Conservation (phyloP, 176 grass and related monocot species). For the Eragrostis nindensis region DNA sequence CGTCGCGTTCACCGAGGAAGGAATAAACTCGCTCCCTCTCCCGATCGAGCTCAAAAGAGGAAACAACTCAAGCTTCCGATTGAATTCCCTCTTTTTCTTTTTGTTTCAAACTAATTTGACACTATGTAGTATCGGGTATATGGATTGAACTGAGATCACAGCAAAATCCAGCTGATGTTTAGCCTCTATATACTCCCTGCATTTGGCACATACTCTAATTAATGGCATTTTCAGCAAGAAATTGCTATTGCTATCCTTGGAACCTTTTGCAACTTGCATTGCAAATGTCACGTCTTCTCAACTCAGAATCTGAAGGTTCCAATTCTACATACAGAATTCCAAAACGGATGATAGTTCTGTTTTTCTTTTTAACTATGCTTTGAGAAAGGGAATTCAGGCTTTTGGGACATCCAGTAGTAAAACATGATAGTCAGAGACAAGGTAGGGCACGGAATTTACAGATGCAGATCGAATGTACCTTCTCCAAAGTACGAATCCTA, state of each 20-base stretch:
- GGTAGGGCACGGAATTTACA: neutral
- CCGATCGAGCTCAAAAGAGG: neutral
- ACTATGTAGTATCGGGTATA: neutral
- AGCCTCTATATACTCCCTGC: neutral
- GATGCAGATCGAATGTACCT: slow-evolving; percentile 15
- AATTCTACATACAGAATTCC: neutral
- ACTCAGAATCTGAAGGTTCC: neutral
- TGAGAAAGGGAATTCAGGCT: neutral
- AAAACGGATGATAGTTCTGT: neutral
- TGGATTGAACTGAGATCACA: neutral
- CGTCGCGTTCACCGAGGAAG: neutral
- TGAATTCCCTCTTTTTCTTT: neutral
- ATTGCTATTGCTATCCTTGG: too few relatives aligned
- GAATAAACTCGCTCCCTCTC: neutral
- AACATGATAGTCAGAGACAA: neutral
- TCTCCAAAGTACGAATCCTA: slow-evolving; percentile 25
- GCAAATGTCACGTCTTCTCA: neutral
- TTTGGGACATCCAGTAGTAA: neutral
- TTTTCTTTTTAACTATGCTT: neutral
- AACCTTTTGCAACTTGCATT: neutral
- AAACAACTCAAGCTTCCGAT: neutral
- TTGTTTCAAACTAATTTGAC: neutral
- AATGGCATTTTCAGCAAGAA: neutral
- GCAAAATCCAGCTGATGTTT: neutral
- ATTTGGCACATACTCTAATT: neutral